Percentiles rank a stretch among this genome's conserved stretches.
phyloP scores from a whole-genome alignment of 768 basidiomycete genomes.

The Rhodocollybia butyracea region DNA sequence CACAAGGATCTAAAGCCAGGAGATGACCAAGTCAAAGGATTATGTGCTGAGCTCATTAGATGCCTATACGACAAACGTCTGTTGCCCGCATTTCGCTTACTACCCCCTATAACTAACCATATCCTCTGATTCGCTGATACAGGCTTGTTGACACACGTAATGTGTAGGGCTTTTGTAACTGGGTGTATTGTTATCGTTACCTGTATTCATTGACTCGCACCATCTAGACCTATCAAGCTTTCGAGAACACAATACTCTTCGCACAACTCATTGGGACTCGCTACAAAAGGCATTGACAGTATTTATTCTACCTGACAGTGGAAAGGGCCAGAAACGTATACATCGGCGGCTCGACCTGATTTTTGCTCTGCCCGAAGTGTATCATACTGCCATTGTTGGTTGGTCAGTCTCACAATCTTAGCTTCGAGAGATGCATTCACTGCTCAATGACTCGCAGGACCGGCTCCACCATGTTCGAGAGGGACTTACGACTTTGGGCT shows the following conservation, averaged over 20 bases:
- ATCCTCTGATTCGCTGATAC: background rate
- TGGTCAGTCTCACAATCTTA: slow-evolving; percentile 48
- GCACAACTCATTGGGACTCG: slow-evolving; percentile 67
- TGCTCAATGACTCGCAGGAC: slow-evolving; percentile 45
- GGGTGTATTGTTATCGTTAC: background rate
- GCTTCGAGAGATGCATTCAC: background rate
- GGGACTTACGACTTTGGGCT: slow-evolving; percentile 77
- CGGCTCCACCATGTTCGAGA: slow-evolving; percentile 87
- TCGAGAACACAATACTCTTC: slow-evolving; percentile 49
- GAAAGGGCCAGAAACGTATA: slow-evolving; percentile 27
- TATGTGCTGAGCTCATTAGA: slow-evolving; percentile 59
- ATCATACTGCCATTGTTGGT: slow-evolving; percentile 87
- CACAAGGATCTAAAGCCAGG: slow-evolving; percentile 51
- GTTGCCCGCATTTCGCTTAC: background rate
- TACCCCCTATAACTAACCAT: background rate
- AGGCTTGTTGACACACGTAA: slow-evolving; percentile 80
- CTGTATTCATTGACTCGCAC: background rate
- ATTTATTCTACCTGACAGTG: slow-evolving; percentile 55
- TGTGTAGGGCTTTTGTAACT: slow-evolving; percentile 52
- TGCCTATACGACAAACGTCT: slow-evolving; percentile 55
- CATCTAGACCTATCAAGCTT: slow-evolving; percentile 59
- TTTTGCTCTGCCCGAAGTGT: slow-evolving; percentile 69
- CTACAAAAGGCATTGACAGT: slow-evolving; percentile 85
- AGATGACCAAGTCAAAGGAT: slow-evolving; percentile 49
- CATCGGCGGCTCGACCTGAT: slow-evolving; percentile 84